These are phyloP conservation scores for Sporisorium iseilematis-ciliati DNA, from an alignment of 1,284 basidiomycete species.

Conservation along the genomic window DNA sequence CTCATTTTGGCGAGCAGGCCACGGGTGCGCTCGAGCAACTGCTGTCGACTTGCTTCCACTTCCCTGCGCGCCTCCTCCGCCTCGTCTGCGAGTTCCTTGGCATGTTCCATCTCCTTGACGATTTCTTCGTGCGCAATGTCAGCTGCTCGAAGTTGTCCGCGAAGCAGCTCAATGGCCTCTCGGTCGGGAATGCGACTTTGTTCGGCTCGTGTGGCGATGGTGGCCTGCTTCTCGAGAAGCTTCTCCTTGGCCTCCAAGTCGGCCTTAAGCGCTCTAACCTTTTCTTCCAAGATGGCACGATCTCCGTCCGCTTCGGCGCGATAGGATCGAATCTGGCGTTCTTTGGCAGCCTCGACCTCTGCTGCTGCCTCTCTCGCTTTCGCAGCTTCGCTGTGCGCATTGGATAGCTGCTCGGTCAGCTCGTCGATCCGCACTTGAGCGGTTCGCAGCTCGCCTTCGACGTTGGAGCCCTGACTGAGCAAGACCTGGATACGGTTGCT, in stretches of 20 bases:
- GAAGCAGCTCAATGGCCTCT: conserved; percentile 52
- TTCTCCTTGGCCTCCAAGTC: conserved; percentile 48
- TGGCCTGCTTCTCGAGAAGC: conserved; percentile 37
- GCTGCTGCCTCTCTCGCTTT: conserved; percentile 51
- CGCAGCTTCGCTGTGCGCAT: conserved; percentile 52
- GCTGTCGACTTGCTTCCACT: conserved; percentile 49
- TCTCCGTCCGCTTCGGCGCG: conserved; percentile 65
- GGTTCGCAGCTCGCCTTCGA: conserved; percentile 56
- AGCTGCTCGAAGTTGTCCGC: conserved; percentile 61
- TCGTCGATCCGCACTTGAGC: conserved; percentile 63
- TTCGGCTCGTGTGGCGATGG: conserved; percentile 23
- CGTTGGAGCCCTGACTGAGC: conserved; percentile 58
- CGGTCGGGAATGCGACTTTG: conserved; percentile 39
- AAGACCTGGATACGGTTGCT: conserved; percentile 61
- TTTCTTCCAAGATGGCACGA: conserved; percentile 64
- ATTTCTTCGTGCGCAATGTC: conserved; percentile 62
- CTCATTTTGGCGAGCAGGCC: conserved; percentile 43
- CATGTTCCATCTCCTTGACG: conserved; percentile 56
- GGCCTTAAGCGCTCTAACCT: conserved; percentile 47
- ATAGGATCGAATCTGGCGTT: conserved; percentile 55
- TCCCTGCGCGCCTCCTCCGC: conserved; percentile 51
- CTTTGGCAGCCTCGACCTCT: conserved; percentile 56
- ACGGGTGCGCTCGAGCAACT: conserved; percentile 44
- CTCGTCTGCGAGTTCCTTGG: conserved; percentile 49
- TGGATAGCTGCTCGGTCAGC: conserved; percentile 53